Conservation (phyloP, 2,329 filamentous ascomycete genomes). For the Cytospora paraplurivora region DNA sequence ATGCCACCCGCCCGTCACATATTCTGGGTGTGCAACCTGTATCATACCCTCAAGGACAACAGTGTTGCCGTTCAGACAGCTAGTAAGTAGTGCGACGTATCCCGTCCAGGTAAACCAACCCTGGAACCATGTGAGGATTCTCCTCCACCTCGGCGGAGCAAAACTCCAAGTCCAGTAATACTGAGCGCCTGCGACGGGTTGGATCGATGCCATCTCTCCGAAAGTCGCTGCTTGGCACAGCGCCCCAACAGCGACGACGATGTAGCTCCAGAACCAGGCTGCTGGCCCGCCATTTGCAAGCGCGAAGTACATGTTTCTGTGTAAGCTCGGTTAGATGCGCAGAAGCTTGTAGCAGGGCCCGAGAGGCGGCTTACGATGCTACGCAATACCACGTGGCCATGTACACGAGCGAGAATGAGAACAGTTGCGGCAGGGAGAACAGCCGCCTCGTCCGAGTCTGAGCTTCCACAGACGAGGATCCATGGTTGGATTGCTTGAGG, state of each 20-base stretch:
- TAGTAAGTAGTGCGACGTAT: constrained; percentile 41
- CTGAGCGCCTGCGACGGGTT: constrained; percentile 44
- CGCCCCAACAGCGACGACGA: constrained; percentile 36
- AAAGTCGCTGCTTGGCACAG: constrained; percentile 39
- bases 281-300: constrained; percentile 39
- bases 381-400: constrained; percentile 15
- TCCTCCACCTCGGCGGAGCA: constrained; percentile 6
- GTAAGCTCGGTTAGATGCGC: not conserved
- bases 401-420: constrained; percentile 20
- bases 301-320: constrained; percentile 30
- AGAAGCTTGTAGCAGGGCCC: not conserved
- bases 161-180: constrained; percentile 44
- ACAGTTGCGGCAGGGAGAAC: constrained; percentile 21
- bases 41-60: constrained; percentile 25
- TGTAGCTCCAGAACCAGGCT: constrained; percentile 37
- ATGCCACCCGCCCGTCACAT: constrained; percentile 37
- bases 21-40: constrained; percentile 15
- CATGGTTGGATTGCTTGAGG: not conserved
- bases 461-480: not conserved
- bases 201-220: constrained; percentile 44
- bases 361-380: not conserved
- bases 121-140: constrained; percentile 25
- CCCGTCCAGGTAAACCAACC: constrained; percentile 46
- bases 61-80: constrained; percentile 36
- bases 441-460: constrained; percentile 19